These are phyloP conservation scores for Antrodiella citrinella DNA, from an alignment of 768 basidiomycete species.

Conservation along the genomic window DNA sequence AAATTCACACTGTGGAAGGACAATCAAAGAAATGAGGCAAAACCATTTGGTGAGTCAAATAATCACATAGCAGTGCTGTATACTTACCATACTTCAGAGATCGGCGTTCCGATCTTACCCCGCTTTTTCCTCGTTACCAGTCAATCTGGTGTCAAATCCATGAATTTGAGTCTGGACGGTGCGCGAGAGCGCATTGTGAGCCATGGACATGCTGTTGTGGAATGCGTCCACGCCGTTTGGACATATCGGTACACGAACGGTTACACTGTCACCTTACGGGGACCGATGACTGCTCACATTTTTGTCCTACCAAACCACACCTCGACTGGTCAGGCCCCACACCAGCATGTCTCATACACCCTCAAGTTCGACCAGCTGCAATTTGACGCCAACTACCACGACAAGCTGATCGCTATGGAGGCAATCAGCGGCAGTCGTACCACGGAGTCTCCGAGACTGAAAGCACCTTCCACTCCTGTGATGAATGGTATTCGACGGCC, in stretches of 20 bases:
- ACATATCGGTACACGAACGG: conserved; percentile 77
- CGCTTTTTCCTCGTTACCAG: conserved; percentile 82
- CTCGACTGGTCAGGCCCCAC: conserved; percentile 9
- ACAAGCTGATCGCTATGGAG: conserved; percentile 68
- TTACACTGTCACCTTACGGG: conserved; percentile 68
- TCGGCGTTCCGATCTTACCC: conserved; percentile 70
- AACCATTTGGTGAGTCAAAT: conserved; percentile 62
- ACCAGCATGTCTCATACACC: conserved; percentile 13
- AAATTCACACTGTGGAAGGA: conserved; percentile 86
- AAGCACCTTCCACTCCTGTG: conserved; percentile 12
- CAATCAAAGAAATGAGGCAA: conserved; percentile 69
- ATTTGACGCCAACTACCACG: conserved; percentile 67
- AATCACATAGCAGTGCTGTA: neutral
- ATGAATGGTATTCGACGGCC: conserved; percentile 9
- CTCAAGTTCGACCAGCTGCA: conserved; percentile 68
- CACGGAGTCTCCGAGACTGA: conserved; percentile 27
- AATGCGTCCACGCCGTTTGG: conserved; percentile 71
- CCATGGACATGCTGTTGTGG: conserved; percentile 42
- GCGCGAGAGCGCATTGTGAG: conserved; percentile 58
- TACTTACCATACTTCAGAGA: too few species aligned
- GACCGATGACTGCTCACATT: conserved; percentile 65
- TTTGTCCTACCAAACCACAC: conserved; percentile 15
- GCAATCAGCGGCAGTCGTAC: conserved; percentile 44
- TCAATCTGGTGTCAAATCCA: conserved; percentile 78
- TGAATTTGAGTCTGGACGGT: conserved; percentile 73